Base-by-base conservation (phyloP, 345 rosid genomes). In the Ricinus communis region DNA sequence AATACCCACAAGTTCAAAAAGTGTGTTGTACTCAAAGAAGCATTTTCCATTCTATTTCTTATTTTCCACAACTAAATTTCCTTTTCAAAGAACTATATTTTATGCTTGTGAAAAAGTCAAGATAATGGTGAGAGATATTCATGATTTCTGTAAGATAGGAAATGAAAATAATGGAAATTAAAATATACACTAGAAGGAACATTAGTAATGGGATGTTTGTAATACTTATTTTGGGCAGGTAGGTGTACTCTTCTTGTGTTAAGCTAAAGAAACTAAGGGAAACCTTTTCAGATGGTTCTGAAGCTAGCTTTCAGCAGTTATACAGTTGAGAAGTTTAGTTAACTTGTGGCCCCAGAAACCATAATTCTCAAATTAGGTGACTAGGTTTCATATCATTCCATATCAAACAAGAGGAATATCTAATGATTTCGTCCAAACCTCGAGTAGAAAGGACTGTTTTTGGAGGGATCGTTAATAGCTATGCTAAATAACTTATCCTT, bases 1-100 rank as follows among this genome's bases (percentile, higher is more conserved):
- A 82, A 75, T 78, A 54, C 73, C 70, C 73, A 72, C 61, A 75
- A 76, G 47, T 43, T 65, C 45, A 77, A 70, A 64, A 78, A 78
- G 77, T 85, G 74, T 66, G 70, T 79, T 82, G 73, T 77, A 82
- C 83, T 82, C 86, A 69, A 82, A 53, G 63, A 21, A 69, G 57
- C 71, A 16, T 56, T 65, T 54, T 69, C 31, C 36, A 67, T 65
- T 55, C 12, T 43, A 47, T 57, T 55, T 55, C 65, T 51, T 38
- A 45, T 40, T 41, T 69, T 66, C 54, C 69, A 43, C 43, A 70
- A 74, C 51, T 41, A 5, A 21, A 27, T 73, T 25, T n/a, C n/a
- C n/a, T n/a, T n/a, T n/a, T 65, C 62, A 43, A 50, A 62, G 36
- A 13, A 22, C 45, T 56, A 46, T 56, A 50, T 41, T 14, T 66